A percentile compares a stretch with the other conserved stretches of the same genome.
These are phyloP conservation scores for Parietichytrium sp. DNA, from an alignment of 108 stramenopile genomes.

Conservation along the genomic window DNA sequence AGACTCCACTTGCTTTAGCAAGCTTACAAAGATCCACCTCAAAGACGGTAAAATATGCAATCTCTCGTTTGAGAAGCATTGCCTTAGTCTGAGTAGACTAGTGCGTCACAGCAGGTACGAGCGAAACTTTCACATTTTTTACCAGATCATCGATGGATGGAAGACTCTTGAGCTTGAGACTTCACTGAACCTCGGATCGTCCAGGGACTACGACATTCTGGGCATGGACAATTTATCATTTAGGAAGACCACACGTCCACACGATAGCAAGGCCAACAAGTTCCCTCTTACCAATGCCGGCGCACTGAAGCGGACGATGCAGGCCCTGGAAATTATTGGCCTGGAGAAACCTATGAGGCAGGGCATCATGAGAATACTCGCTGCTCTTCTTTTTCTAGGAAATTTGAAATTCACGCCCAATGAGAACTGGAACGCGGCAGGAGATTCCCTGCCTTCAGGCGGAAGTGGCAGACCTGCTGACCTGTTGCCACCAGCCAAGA, in stretches of 20 bases:
- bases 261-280: not conserved
- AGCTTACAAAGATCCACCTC: not conserved
- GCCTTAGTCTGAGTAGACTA: not conserved
- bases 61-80: not conserved
- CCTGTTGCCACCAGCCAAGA: too few relatives aligned
- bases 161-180: not conserved
- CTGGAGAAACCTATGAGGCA: not conserved
- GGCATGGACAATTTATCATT: not conserved
- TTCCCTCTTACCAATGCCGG: not conserved
- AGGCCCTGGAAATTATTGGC: not conserved
- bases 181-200: not conserved
- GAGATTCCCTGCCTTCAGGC: too few relatives aligned
- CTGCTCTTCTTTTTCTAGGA: not conserved
- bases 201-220: not conserved
- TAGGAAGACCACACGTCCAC: not conserved
- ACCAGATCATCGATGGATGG: slow-evolving; percentile 16
- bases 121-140: not conserved
- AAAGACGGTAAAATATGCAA: not conserved
- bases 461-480: too few relatives aligned
- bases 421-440: not conserved
- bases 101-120: not conserved
- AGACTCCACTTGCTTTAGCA: slow-evolving; percentile 14
- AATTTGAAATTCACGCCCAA: not conserved
- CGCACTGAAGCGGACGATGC: not conserved
- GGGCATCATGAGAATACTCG: slow-evolving; percentile 3